Evolutionary conservation across 768 basidiomycete species (phyloP), one percentile per base, ranked within the genome.

Genomic region (Boletus subparvulus): DNA sequence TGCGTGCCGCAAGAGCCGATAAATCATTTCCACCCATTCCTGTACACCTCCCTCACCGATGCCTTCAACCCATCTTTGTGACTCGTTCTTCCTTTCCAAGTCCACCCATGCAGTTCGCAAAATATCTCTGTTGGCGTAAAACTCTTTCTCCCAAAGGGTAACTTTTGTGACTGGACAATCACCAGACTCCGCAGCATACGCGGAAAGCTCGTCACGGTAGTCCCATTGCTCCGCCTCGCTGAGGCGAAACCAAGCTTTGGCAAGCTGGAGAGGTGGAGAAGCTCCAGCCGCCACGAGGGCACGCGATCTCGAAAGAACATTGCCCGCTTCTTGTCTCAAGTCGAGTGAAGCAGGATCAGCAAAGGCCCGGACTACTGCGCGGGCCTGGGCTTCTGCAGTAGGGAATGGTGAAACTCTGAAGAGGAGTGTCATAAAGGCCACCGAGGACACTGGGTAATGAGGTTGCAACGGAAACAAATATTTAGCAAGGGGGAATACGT

Each of bases 361-460:
- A 56, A 90, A 87, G 0, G 79, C 82, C 24, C 77, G 76, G 21
- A 85, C 68, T 8, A 83, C 77, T 3, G 84, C 86, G 0, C 80
- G 81, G 1, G 87, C 86, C 71, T 96, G 94, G 0, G 82, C 83
- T 70, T 97, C 92, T 47, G 87, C 77, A 0, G 93, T 65, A 1
- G 91, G 92, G 56, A 95, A 81, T 3, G 93, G 94, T 0, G 79
- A 79, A 24, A 91, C 83, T 35, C 75, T 74, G 28, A 76, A 66
- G 1, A 77, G 76, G 12, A 92, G 79, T 3, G 88, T 83, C 49
- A 88, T 74, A 69, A 93, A 90, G 10, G 83, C 87, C 40, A 91
- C 65, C 6, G 79, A 79, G 1, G 76, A 66, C 2, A 77, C 74
- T 77, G 85, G 65, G 75, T 79, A 44, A 62, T 55, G 36, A 62